phyloP scores from a whole-genome alignment of 2,329 filamentous ascomycete species.

The Dactylellina sp. region DNA sequence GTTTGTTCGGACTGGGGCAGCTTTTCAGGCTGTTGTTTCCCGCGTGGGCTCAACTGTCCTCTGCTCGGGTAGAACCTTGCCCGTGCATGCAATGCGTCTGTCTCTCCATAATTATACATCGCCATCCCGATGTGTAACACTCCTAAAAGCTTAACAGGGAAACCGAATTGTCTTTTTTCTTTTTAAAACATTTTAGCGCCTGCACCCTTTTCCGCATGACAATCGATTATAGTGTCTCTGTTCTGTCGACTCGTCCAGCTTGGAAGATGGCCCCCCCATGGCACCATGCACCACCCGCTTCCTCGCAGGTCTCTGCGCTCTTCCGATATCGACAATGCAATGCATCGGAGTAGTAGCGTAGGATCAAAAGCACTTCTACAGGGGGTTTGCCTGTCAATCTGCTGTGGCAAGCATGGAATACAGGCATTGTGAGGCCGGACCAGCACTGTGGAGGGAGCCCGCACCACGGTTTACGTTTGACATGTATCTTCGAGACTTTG shows the following conservation, averaged over 20 bases:
- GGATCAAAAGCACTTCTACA: constrained; percentile 19
- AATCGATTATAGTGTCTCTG: neutral
- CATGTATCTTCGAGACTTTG: neutral
- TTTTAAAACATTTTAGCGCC: neutral
- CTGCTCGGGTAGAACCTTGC: constrained; percentile 30
- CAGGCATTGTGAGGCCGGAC: no score
- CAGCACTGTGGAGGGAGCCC: no score
- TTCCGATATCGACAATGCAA: constrained; percentile 22
- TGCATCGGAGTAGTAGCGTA: constrained; percentile 8
- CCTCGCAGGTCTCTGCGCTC: no score
- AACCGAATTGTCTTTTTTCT: constrained; percentile 23
- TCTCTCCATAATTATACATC: constrained; percentile 1
- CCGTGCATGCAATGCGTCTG: constrained; percentile 32
- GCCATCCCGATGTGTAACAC: constrained; percentile 11
- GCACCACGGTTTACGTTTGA: no score
- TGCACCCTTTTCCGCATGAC: neutral
- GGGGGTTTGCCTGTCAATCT: constrained; percentile 13
- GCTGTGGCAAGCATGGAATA: no score
- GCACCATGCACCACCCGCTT: neutral
- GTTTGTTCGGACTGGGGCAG: constrained; percentile 38
- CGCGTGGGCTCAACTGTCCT: constrained; percentile 48
- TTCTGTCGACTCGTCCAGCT: no score
- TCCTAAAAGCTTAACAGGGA: constrained; percentile 36
- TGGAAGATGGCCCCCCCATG: no score
- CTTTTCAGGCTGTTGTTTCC: constrained; percentile 33